Conservation (phyloP, 179 eudicot species). For the Silene noctiflora region DNA sequence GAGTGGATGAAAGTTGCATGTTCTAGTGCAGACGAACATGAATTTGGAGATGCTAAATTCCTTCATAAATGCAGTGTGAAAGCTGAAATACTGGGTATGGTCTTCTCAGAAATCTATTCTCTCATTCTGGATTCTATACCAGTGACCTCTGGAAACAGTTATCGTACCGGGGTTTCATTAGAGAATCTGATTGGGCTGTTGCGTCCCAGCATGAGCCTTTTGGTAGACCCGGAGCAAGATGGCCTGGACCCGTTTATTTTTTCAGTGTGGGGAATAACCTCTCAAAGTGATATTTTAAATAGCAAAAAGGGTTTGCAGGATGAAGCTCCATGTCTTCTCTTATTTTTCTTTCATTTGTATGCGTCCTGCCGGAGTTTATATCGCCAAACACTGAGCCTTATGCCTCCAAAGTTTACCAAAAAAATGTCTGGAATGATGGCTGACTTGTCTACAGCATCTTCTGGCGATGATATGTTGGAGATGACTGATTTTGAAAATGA, state of each 20-base stretch:
- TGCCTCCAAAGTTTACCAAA: slow-evolving; percentile 62
- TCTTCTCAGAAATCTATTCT: slow-evolving; percentile 63
- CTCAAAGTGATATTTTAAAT: slow-evolving; percentile 21
- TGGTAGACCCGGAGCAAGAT: slow-evolving; percentile 40
- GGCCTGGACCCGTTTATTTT: slow-evolving; percentile 34
- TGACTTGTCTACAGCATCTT: slow-evolving; percentile 55
- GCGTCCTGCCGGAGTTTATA: slow-evolving; percentile 65
- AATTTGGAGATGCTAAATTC: slow-evolving; percentile 26
- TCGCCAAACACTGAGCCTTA: slow-evolving; percentile 64
- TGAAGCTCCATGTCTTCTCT: slow-evolving; percentile 41
- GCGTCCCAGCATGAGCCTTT: slow-evolving; percentile 46
- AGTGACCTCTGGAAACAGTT: slow-evolving; percentile 78
- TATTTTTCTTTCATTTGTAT: slow-evolving; percentile 74
- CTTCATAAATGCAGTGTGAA: slow-evolving; percentile 29
- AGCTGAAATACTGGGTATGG: slow-evolving; percentile 62
- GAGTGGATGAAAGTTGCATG: slow-evolving; percentile 57
- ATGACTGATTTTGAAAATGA: slow-evolving; percentile 42
- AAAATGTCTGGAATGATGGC: slow-evolving; percentile 58
- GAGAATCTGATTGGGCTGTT: slow-evolving; percentile 47
- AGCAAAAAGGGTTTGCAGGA: slow-evolving; percentile 16
- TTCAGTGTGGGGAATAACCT: slow-evolving; percentile 37
- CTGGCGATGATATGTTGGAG: slow-evolving; percentile 67
- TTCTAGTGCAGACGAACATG: slow-evolving; percentile 29
- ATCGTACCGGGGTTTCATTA: slow-evolving; percentile 52
- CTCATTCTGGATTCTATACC: slow-evolving; percentile 68